phyloP scores from a whole-genome alignment of 495 filamentous ascomycete genomes.

The Aspergillus coremiiformis region DNA sequence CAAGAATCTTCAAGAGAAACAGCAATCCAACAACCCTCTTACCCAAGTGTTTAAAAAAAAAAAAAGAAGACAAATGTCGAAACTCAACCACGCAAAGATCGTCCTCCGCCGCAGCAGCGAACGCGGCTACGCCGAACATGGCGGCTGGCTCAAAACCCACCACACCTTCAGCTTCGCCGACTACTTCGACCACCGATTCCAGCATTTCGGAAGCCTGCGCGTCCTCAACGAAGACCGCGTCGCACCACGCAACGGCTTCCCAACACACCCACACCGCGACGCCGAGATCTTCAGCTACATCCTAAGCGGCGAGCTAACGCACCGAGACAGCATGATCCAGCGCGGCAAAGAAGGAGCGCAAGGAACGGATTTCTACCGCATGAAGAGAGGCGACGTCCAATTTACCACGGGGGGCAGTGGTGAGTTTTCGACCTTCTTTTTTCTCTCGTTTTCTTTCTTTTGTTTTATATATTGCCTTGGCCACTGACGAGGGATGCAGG shows the following conservation, averaged over 20 bases:
- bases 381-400: constrained; percentile 72
- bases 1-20: neutral
- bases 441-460: neutral
- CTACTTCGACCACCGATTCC: constrained; percentile 60
- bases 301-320: constrained; percentile 68
- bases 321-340: constrained; percentile 66
- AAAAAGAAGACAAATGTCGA: constrained; percentile 30
- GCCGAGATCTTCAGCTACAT: constrained; percentile 84
- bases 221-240: constrained; percentile 83
- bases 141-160: constrained; percentile 77
- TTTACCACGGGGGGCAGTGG: constrained; percentile 72
- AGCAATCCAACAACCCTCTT: no score
- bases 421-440: constrained; percentile 16
- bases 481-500: constrained; percentile 29
- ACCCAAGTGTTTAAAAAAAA: no score
- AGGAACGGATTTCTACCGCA: constrained; percentile 56
- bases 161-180: constrained; percentile 75
- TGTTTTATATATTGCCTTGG: neutral
- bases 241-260: constrained; percentile 58
- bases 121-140: constrained; percentile 67
- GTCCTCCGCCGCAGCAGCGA: constrained; percentile 51
- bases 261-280: constrained; percentile 72
- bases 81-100: constrained; percentile 56
- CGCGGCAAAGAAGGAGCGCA: constrained; percentile 47
- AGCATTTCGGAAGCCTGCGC: constrained; percentile 61